Evolutionary conservation across 2,329 filamentous ascomycete species (phyloP), one percentile per base, ranked within the genome.

Genomic region (Gyromitra esculenta): DNA sequence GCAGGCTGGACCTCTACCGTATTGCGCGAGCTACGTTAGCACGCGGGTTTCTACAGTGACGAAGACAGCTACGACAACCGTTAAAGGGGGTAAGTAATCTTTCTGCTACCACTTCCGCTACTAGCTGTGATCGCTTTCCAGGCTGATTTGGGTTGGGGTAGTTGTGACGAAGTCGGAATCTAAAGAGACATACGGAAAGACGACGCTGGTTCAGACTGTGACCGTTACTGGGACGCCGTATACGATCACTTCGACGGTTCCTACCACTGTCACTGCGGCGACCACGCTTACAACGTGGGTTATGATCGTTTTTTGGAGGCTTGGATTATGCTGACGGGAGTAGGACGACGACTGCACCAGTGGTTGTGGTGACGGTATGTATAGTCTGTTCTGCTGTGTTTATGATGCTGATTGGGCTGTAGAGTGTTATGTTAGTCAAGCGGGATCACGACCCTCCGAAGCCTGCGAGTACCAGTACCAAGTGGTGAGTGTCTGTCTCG

Each of bases 1-100:
- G 6, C 31, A 70, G 13, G 56, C 43, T 31, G 67, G 67, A 1
- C 67, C 56, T 48, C 18, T 50, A 56, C 67, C 67, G 13, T 11
- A 48, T 15, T 70, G 66, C 3, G 35, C 66, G 5, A 41, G 9
- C 11, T 63, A 62, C 25, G 41, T 70, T 0, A 50, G 67, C 18
- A 62, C 56, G 21, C 62, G 18, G 4, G 13, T 41, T 18, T n/a
- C 9, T 31, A 60, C 31, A 6, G 13, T 39, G 2, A 70, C 56
- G 18, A 7, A 21, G 18, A 6, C 6, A 31, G 13, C 11, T 1
- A 52, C 54, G 6, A 15, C 43, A n/a, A 50, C 31, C 5, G 13
- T 60, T 70, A 5, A n/a, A 35, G 5, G 6, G 0, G 54, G 66
- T 60, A 25, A 37, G 52, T 7, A 60, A 13, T 8, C 48, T 1